Evolutionary conservation across 2,329 filamentous ascomycete genomes (phyloP), one percentile per base, ranked within the genome.

Genomic region (Calonectria leucothoes): DNA sequence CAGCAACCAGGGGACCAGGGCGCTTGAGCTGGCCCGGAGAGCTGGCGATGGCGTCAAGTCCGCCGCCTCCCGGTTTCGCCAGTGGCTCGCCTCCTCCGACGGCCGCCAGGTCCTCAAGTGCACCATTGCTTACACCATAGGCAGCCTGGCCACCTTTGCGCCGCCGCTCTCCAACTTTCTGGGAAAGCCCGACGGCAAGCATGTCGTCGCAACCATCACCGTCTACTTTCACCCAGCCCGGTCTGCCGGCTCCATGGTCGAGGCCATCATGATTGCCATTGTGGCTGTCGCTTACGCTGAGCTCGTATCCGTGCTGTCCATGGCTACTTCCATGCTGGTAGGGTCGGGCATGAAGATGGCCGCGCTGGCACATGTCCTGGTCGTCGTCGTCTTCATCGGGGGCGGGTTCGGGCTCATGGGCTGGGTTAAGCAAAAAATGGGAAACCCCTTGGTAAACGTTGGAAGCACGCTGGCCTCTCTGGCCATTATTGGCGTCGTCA

Each of bases 211-310:
- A 39, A 98, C 96, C 1, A 92, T 98, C 66, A 97, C 95, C 0
- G 95, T 98, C 11, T 98, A 98, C 81, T 98, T 98, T 80, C 96
- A 98, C 82, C 95, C 96, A 1, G 94, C 95, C 1, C 90, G 96
- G 68, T 95, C 95, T 20, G 91, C 93, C 11, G 96, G 96, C 0
- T 97, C 94, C 74, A 98, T 98, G 95, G 90, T 95, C 69, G 94
- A 98, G 83, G 96, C 95, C 3, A 91, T 94, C 15, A 85, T 96
- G 17, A 91, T 97, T 64, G 94, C 95, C 4, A 86, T 94, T 23
- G 88, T 94, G 15, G 96, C 95, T 0, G 95, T 98, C 75, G 85
- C 92, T 29, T 98, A 98, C 49, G 85, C 85, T 0, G 84, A 86
- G 75, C 86, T 94, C 23, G 86, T 98, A 31, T 94, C 93, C 10